Evolutionary conservation across 2,329 filamentous ascomycete species (phyloP).

Genomic region (Colletotrichum neosansevieriae): DNA sequence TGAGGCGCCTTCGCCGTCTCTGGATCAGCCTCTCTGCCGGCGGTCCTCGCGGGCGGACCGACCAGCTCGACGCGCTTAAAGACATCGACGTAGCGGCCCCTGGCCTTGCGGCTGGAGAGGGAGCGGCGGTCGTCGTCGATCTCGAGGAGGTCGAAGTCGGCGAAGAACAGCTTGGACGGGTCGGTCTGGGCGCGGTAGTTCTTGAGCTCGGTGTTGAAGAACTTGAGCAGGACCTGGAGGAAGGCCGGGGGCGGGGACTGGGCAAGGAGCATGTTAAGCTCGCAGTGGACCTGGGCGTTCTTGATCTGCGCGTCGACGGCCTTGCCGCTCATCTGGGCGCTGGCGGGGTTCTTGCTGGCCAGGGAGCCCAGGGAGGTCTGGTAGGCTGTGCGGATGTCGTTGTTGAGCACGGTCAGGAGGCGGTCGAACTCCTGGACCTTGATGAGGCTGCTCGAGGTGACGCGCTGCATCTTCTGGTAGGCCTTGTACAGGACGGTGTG

Average conservation of each 20-base stretch:
- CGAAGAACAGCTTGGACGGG: slow-evolving; percentile 77
- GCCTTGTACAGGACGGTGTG: slow-evolving; percentile 68
- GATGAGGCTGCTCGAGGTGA: slow-evolving; percentile 64
- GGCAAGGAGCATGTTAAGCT: slow-evolving; percentile 65
- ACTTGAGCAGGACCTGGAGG: slow-evolving; percentile 70
- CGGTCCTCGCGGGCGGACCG: slow-evolving; percentile 8
- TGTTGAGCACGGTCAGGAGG: slow-evolving; percentile 63
- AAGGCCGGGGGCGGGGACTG: slow-evolving; percentile 60
- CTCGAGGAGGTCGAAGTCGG: slow-evolving; percentile 77
- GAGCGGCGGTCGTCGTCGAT: slow-evolving; percentile 69
- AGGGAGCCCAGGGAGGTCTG: slow-evolving; percentile 58
- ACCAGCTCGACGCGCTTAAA: slow-evolving; percentile 70
- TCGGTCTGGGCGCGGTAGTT: slow-evolving; percentile 72
- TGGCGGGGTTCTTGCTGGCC: slow-evolving; percentile 60
- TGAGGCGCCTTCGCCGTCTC: slow-evolving; percentile 47
- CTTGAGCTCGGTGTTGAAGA: slow-evolving; percentile 71
- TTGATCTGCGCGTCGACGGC: slow-evolving; percentile 59
- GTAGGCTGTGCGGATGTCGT: slow-evolving; percentile 65
- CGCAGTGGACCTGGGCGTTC: slow-evolving; percentile 60
- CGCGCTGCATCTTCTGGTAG: slow-evolving; percentile 66
- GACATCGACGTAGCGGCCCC: slow-evolving; percentile 60
- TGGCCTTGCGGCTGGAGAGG: slow-evolving; percentile 53
- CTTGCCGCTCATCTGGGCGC: slow-evolving; percentile 53
- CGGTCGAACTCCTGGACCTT: slow-evolving; percentile 73
- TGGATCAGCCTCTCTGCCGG: slow-evolving; percentile 53